These are phyloP conservation scores for Plasmodium gallinaceum DNA, from an alignment of 169 alveolate species.

Conservation along the genomic window DNA sequence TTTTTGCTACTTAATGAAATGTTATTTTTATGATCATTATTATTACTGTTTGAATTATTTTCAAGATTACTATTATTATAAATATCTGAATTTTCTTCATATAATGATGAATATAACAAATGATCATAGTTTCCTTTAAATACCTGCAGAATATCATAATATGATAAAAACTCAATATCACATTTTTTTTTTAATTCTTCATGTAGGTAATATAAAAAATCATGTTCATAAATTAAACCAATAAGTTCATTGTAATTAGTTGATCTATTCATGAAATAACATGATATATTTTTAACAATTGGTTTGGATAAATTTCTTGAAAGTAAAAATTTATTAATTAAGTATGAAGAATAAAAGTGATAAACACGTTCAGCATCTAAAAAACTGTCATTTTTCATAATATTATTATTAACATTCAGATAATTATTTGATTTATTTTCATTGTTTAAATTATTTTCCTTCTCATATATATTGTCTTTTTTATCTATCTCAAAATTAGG, in stretches of 20 bases:
- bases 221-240: constrained; percentile 45
- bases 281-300: neutral
- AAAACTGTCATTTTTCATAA: constrained; percentile 6
- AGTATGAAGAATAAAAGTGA: constrained; percentile 36
- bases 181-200: constrained; percentile 56
- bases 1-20: neutral
- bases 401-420: neutral
- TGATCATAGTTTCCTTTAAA: constrained; percentile 71
- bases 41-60: neutral
- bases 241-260: constrained; percentile 29
- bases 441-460: neutral
- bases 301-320: constrained; percentile 28
- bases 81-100: neutral
- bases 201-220: constrained; percentile 49
- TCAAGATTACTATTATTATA: neutral
- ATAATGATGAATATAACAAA: neutral
- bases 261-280: constrained; percentile 41
- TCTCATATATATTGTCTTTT: neutral
- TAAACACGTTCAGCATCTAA: constrained; percentile 36
- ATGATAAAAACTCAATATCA: constrained; percentile 46
- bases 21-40: neutral
- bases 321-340: constrained; percentile 31
- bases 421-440: neutral
- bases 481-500: neutral
- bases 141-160: constrained; percentile 42